Evolutionary conservation across 495 filamentous ascomycete species (phyloP), one percentile per base, ranked within the genome.

Genomic region (Melanomma pulvis-pyrius): DNA sequence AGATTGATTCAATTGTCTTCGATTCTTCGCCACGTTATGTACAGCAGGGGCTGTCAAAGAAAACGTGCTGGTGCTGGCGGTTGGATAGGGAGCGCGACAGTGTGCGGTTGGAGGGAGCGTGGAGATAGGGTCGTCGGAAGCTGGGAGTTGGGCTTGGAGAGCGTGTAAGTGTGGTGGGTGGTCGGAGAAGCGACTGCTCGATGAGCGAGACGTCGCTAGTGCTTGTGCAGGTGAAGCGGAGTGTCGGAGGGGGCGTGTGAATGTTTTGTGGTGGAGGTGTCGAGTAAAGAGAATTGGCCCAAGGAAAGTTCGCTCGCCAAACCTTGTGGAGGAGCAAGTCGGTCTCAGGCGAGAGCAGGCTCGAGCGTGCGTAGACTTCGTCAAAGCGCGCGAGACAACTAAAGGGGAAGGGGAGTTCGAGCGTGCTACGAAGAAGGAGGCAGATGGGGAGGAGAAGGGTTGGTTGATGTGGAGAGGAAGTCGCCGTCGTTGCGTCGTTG

Each of bases 21-120:
- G 74, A 84, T 85, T 85, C 82, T 68, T 58, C 82, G 87, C 87
- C 84, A 57, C 55, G 75, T 78, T 92, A 93, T 92, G 84, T 93
- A 93, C 91, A 93, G 90, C 89, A 52, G 82, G 83, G 82, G 81
- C 50, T 66, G 62, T 87, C 84, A 91, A 90, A 78, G 87, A 92
- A 92, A 91, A 92, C 87, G 85, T 89, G 91, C 88, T 89, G 90
- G 90, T 93, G 90, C 79, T 68, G 65, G 61, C 70, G 68, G 63
- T 75, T 61, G 63, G 68, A 71, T 61, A 59, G 49, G 70, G 68
- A 55, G 13, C 50, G 72, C 50, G 71, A 67, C 63, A 55, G 65
- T 73, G 65, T 73, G 54, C 63, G 54, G 56, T 64, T 32, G 70
- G 67, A 68, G 67, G 68, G 39, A 44, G 39, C 39, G 39, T 44